Conservation (phyloP, 2,329 filamentous ascomycete genomes). For the Cladobotryum protrusum region DNA sequence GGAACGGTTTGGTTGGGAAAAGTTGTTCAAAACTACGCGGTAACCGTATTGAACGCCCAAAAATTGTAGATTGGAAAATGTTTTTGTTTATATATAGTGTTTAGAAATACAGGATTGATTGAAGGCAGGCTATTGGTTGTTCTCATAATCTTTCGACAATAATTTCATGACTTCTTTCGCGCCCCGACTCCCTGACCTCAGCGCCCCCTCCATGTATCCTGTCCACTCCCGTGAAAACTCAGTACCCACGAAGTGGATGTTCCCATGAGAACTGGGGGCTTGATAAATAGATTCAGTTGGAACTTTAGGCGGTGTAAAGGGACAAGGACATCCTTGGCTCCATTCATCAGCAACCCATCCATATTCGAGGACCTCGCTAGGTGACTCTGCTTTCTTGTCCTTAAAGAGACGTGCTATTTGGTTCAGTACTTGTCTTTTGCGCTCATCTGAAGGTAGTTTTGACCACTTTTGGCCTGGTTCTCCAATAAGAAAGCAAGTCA, state of each 20-base stretch:
- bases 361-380: slow-evolving; percentile 27
- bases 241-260: slow-evolving; percentile 45
- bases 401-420: too few relatives aligned
- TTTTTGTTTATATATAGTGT: too few relatives aligned
- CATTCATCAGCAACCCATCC: slow-evolving; percentile 24
- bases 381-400: too few relatives aligned
- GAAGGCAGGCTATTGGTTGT: too few relatives aligned
- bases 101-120: too few relatives aligned
- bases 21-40: too few relatives aligned
- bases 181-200: slow-evolving; percentile 37
- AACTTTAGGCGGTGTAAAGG: too few relatives aligned
- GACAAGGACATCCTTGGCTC: slow-evolving; percentile 15
- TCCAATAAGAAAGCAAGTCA: slow-evolving; percentile 39
- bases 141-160: slow-evolving; percentile 2
- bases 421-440: too few relatives aligned
- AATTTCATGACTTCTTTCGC: slow-evolving; percentile 34
- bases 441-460: slow-evolving; percentile 18
- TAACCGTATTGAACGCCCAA: too few relatives aligned
- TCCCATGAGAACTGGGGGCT: slow-evolving; percentile 18
- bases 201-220: slow-evolving; percentile 47
- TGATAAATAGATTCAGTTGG: too few relatives aligned
- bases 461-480: slow-evolving; percentile 22
- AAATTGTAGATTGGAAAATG: too few relatives aligned
- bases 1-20: too few relatives aligned
- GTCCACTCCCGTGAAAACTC: slow-evolving; percentile 44